These are phyloP conservation scores for Castanospermum australe DNA, from an alignment of 306 rosid genomes.

Conservation along the genomic window DNA sequence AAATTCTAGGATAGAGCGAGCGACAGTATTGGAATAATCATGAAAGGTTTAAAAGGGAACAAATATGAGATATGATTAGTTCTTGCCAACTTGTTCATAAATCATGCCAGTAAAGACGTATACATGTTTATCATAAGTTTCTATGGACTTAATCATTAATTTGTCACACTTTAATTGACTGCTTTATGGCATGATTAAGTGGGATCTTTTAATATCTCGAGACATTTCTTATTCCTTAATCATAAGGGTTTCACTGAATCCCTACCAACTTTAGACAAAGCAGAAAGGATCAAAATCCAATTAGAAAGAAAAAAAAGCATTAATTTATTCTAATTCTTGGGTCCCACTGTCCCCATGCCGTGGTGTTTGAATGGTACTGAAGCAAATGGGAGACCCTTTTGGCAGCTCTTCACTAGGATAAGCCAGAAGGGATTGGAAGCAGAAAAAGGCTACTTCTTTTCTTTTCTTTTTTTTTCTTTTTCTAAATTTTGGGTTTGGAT, in stretches of 20 bases:
- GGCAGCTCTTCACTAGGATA: neutral
- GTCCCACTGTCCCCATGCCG: constrained; percentile 20
- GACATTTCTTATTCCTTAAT: constrained; percentile 56
- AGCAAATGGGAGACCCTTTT: constrained; percentile 26
- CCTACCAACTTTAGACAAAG: constrained; percentile 54
- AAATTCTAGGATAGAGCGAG: constrained; percentile 36
- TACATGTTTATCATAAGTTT: constrained; percentile 35
- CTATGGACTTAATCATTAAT: constrained; percentile 45
- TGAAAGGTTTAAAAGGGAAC: constrained; percentile 15
- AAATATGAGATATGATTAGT: constrained; percentile 33
- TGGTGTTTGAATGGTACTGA: constrained; percentile 38
- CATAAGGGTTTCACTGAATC: constrained; percentile 54
- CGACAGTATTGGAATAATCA: constrained; percentile 37
- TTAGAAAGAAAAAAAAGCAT: constrained; percentile 14
- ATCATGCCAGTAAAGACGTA: constrained; percentile 32
- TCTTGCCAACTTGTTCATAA: constrained; percentile 44
- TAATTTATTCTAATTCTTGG: constrained; percentile 25
- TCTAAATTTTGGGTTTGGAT: too few relatives aligned
- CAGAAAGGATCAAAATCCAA: constrained; percentile 41
- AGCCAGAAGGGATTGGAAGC: constrained; percentile 29
- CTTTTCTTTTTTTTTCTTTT: neutral
- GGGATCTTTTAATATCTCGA: constrained; percentile 36
- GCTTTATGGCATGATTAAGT: constrained; percentile 45
- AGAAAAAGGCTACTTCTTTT: neutral
- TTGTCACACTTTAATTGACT: constrained; percentile 39